phyloP scores from a whole-genome alignment of 2,329 filamentous ascomycete genomes.

The Penicillium sclerotiorum region DNA sequence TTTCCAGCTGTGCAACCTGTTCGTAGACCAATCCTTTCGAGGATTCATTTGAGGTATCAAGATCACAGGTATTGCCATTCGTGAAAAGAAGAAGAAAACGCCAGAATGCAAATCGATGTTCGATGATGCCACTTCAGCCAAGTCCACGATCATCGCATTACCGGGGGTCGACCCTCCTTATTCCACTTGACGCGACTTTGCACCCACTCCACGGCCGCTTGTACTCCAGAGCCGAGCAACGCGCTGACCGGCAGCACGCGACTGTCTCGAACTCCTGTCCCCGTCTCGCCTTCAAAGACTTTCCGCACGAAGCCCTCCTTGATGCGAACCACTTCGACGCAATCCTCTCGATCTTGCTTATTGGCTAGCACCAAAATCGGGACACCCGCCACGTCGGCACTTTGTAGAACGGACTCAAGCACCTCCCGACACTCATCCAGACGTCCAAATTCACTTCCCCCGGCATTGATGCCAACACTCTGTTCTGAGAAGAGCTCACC shows the following conservation, averaged over 20 bases:
- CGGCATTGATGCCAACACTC: slow-evolving; percentile 39
- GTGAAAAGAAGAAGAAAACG: slow-evolving; percentile 15
- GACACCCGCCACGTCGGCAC: slow-evolving; percentile 86
- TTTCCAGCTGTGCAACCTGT: neutral
- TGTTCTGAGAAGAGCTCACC: slow-evolving; percentile 35
- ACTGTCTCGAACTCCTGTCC: slow-evolving; percentile 81
- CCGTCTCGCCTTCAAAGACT: slow-evolving; percentile 94
- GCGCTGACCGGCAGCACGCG: slow-evolving; percentile 89
- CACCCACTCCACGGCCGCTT: slow-evolving; percentile 96
- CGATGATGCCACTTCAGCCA: no score
- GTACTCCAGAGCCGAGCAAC: slow-evolving; percentile 78
- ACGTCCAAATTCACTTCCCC: slow-evolving; percentile 50
- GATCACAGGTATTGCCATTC: neutral
- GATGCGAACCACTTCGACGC: slow-evolving; percentile 93
- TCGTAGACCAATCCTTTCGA: neutral
- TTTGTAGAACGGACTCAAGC: slow-evolving; percentile 84
- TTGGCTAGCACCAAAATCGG: slow-evolving; percentile 92
- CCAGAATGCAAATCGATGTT: slow-evolving; percentile 21
- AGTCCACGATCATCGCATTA: slow-evolving; percentile 71
- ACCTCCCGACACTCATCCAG: slow-evolving; percentile 88
- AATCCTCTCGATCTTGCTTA: slow-evolving; percentile 97
- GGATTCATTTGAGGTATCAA: neutral
- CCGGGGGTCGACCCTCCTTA: slow-evolving; percentile 85
- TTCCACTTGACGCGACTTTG: slow-evolving; percentile 93
- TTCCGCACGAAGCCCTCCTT: slow-evolving; percentile 95